phyloP scores from a whole-genome alignment of 2,329 filamentous ascomycete species.

The Sporothrix brunneoviolacea region DNA sequence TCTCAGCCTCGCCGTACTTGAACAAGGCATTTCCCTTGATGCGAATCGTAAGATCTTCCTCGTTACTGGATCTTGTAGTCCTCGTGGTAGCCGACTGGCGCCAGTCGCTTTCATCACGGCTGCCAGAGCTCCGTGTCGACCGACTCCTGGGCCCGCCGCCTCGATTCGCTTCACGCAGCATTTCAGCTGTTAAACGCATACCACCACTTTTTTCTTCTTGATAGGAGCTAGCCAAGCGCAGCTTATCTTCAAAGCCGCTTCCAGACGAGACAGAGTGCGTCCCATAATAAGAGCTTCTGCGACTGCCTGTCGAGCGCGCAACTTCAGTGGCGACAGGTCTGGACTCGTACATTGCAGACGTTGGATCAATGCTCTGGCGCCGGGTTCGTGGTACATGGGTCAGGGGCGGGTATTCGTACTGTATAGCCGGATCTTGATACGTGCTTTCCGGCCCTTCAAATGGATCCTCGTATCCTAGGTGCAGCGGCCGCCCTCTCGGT shows the following conservation, averaged over 20 bases:
- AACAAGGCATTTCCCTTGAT: conserved; percentile 50
- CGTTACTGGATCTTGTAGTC: conserved; percentile 50
- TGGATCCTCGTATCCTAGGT: conserved; percentile 29
- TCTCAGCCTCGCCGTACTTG: conserved; percentile 49
- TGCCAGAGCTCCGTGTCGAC: conserved; percentile 52
- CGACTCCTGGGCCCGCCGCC: conserved; percentile 45
- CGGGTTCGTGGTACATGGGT: conserved; percentile 18
- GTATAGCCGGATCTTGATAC: conserved; percentile 33
- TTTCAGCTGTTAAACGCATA: conserved; percentile 47
- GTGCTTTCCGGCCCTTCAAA: conserved; percentile 28
- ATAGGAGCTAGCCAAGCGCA: conserved; percentile 41
- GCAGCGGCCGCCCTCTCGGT: not conserved
- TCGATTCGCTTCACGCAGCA: conserved; percentile 44
- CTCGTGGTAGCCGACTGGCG: conserved; percentile 55
- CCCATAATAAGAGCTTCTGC: conserved; percentile 37
- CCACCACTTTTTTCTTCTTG: conserved; percentile 47
- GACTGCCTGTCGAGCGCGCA: conserved; percentile 23
- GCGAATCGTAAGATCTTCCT: conserved; percentile 57
- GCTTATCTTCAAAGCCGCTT: conserved; percentile 33
- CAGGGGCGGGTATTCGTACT: conserved; percentile 26
- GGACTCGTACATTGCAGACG: conserved; percentile 34
- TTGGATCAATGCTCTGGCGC: conserved; percentile 29
- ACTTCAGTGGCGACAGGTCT: conserved; percentile 35
- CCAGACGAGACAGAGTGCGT: conserved; percentile 27
- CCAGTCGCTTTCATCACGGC: conserved; percentile 58